Percentiles rank a stretch among this genome's conserved stretches.
phyloP scores from a whole-genome alignment of 2,329 filamentous ascomycete genomes.

The Drechslerella coelobrocha region DNA sequence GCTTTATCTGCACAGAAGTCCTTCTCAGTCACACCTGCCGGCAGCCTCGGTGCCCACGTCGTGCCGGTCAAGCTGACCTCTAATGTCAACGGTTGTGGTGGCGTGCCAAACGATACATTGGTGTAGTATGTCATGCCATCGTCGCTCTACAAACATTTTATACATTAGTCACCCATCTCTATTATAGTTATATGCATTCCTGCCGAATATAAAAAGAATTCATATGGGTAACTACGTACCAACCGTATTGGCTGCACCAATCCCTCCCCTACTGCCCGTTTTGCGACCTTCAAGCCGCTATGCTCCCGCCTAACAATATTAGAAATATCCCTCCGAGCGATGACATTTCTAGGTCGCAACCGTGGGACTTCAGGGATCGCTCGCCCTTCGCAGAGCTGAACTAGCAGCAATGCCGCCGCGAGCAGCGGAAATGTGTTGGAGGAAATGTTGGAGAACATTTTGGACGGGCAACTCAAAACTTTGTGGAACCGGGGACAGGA shows the following conservation, averaged over 20 bases:
- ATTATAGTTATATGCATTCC: neutral
- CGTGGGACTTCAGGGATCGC: slow-evolving; percentile 16
- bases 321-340: slow-evolving; percentile 20
- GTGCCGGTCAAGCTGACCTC: slow-evolving; percentile 30
- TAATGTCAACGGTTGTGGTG: slow-evolving; percentile 40
- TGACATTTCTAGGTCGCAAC: neutral
- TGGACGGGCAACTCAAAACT: neutral
- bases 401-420: slow-evolving; percentile 8
- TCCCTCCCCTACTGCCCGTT: slow-evolving; percentile 9
- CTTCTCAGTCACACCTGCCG: slow-evolving; percentile 16
- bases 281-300: neutral
- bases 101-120: slow-evolving; percentile 44
- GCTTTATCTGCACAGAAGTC: slow-evolving; percentile 18
- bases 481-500: neutral
- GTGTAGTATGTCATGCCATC: slow-evolving; percentile 38
- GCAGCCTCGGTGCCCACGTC: slow-evolving; percentile 45
- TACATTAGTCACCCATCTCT: neutral
- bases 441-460: slow-evolving; percentile 33
- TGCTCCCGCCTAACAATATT: slow-evolving; percentile 13
- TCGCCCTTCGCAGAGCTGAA: slow-evolving; percentile 4
- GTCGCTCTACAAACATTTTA: slow-evolving; percentile 30
- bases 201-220: no score
- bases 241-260: slow-evolving; percentile 40
- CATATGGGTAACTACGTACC: slow-evolving; percentile 14
- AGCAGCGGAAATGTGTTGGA: slow-evolving; percentile 36